phyloP scores from a whole-genome alignment of 768 basidiomycete species.

The Rhodotorula diobovata region DNA sequence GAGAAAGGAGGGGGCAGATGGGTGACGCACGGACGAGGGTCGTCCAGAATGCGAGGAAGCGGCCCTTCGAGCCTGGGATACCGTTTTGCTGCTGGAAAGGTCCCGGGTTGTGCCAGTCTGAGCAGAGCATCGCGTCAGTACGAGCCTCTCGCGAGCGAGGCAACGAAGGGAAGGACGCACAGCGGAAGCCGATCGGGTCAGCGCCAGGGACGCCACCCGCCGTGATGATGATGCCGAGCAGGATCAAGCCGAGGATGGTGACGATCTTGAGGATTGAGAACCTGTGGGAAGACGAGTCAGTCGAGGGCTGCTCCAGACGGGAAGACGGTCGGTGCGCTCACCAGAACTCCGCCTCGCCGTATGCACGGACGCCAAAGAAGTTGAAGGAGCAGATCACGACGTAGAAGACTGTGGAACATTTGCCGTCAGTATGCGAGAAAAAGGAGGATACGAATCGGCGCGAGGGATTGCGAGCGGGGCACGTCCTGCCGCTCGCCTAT shows the following conservation, averaged over 20 bases:
- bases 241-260: conserved; percentile 48
- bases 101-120: conserved; percentile 20
- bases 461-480: no score
- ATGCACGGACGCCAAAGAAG: conserved; percentile 38
- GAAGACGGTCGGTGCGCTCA: conserved; percentile 36
- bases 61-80: conserved; percentile 55
- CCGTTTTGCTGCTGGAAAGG: conserved; percentile 47
- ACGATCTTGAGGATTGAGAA: conserved; percentile 41
- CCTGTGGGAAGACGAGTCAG: not conserved
- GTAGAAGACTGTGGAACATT: conserved; percentile 25
- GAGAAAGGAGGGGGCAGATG: not conserved
- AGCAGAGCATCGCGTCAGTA: no score
- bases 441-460: not conserved
- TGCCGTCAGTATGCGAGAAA: no score
- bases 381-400: conserved; percentile 38
- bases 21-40: conserved; percentile 20
- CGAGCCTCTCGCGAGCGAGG: not conserved
- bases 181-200: conserved; percentile 46
- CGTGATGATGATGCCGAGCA: conserved; percentile 47
- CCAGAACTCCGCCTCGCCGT: conserved; percentile 47
- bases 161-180: not conserved
- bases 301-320: not conserved
- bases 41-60: conserved; percentile 58
- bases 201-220: conserved; percentile 47
- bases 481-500: no score